These are phyloP conservation scores for Hyaloperonospora brassicae DNA, from an alignment of 352 stramenopile genomes.

Conservation along the genomic window DNA sequence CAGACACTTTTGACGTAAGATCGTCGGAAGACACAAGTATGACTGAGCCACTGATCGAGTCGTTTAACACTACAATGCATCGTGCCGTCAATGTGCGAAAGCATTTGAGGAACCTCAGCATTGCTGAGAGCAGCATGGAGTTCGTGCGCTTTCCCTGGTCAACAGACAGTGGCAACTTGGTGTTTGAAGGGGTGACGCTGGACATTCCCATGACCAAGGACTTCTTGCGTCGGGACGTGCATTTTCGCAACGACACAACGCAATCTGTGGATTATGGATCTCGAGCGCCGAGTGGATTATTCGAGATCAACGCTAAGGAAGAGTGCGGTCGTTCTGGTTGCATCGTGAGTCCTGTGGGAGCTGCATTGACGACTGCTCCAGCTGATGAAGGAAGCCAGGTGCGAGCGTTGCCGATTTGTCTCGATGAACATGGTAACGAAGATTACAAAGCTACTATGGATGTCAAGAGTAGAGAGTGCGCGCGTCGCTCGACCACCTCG, in stretches of 20 bases:
- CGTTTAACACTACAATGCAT: conserved; percentile 23
- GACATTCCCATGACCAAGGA: conserved; percentile 31
- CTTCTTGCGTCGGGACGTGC: conserved; percentile 32
- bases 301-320: conserved; percentile 55
- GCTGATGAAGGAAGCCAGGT: conserved; percentile 43
- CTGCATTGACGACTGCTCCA: conserved; percentile 20
- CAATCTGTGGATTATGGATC: conserved; percentile 27
- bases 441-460: conserved; percentile 31
- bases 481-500: conserved; percentile 23
- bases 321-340: conserved; percentile 43
- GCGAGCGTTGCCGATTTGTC: conserved; percentile 34
- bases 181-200: conserved; percentile 38
- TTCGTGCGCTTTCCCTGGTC: conserved; percentile 27
- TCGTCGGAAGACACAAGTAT: conserved; percentile 17
- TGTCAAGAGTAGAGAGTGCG: conserved; percentile 17
- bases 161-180: conserved; percentile 21
- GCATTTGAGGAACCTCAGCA: conserved; percentile 29
- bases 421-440: conserved; percentile 25
- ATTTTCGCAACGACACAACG: conserved; percentile 29
- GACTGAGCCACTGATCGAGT: conserved; percentile 17
- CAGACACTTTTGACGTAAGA: conserved; percentile 8
- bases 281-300: conserved; percentile 16
- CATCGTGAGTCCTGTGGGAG: conserved; percentile 33
- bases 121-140: conserved; percentile 25
- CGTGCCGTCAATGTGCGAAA: conserved; percentile 15